Evolutionary conservation across 2,329 filamentous ascomycete species (phyloP).

Genomic region (Dothistroma pini): DNA sequence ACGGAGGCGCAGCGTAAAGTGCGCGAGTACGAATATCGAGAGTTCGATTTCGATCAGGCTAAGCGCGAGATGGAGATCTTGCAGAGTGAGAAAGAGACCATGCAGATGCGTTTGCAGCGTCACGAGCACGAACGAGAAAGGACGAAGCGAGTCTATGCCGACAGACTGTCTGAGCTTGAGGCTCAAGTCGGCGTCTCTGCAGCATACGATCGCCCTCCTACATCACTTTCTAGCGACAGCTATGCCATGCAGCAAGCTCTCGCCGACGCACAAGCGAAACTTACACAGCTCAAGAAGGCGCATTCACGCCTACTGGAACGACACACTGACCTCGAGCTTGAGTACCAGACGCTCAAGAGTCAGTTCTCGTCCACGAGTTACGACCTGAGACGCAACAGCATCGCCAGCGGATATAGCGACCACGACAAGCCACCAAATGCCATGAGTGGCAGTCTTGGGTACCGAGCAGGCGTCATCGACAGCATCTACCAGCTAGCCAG

Average conservation of each 20-base stretch:
- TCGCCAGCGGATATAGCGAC: slow-evolving; percentile 3
- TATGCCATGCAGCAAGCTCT: slow-evolving; percentile 34
- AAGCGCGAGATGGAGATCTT: slow-evolving; percentile 58
- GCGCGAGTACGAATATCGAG: slow-evolving; percentile 60
- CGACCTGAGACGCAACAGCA: slow-evolving; percentile 1
- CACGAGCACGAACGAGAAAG: slow-evolving; percentile 50
- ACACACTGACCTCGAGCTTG: slow-evolving; percentile 46
- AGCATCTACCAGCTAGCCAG: slow-evolving; percentile 25
- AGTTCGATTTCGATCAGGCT: slow-evolving; percentile 57
- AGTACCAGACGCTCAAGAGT: slow-evolving; percentile 30
- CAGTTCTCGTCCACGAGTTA: slow-evolving; percentile 25
- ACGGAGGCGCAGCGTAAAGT: slow-evolving; percentile 58
- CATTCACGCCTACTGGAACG: slow-evolving; percentile 50
- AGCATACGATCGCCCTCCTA: slow-evolving; percentile 12
- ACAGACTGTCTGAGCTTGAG: slow-evolving; percentile 48
- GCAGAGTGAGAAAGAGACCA: slow-evolving; percentile 56
- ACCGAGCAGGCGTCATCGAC: slow-evolving; percentile 19
- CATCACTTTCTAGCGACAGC: slow-evolving; percentile 5
- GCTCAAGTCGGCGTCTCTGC: slow-evolving; percentile 21
- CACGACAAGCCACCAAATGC: slow-evolving; percentile 7
- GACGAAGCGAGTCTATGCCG: slow-evolving; percentile 47
- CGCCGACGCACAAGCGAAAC: slow-evolving; percentile 45
- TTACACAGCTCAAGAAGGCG: slow-evolving; percentile 50
- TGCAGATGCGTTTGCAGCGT: slow-evolving; percentile 56
- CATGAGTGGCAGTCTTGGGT: slow-evolving; percentile 20